A percentile compares a stretch with the other conserved stretches of the same genome.
phyloP scores from a whole-genome alignment of 495 filamentous ascomycete species.

The Barbatosphaeria neglecta region DNA sequence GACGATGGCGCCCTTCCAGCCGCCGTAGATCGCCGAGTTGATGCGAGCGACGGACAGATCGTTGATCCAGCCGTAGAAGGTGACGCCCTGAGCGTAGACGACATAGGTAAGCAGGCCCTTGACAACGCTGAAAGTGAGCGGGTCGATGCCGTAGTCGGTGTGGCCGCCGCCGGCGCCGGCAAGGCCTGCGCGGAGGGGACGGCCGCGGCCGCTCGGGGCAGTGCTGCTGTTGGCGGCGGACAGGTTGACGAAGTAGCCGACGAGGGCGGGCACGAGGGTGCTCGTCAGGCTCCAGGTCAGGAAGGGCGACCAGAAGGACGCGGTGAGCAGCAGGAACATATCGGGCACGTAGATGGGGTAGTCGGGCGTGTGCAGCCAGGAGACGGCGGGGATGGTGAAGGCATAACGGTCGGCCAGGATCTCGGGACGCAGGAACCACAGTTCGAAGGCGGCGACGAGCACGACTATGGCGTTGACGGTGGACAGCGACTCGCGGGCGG shows the following conservation, averaged over 20 bases:
- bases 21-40: conserved; percentile 56
- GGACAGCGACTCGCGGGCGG: conserved; percentile 53
- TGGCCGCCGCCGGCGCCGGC: conserved; percentile 5
- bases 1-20: conserved; percentile 56
- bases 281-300: conserved; percentile 67
- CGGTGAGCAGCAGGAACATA: conserved; percentile 65
- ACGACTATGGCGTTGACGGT: conserved; percentile 56
- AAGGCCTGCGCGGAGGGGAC: conserved; percentile 15
- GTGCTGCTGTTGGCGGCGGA: conserved; percentile 27
- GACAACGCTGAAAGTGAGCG: conserved; percentile 75
- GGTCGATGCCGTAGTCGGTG: conserved; percentile 55
- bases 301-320: conserved; percentile 72
- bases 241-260: conserved; percentile 83
- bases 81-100: conserved; percentile 61
- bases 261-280: conserved; percentile 52
- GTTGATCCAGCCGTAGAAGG: conserved; percentile 51
- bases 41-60: conserved; percentile 47
- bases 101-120: conserved; percentile 72
- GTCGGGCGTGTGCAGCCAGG: conserved; percentile 34
- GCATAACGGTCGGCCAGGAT: conserved; percentile 58
- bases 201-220: neutral
- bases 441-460: conserved; percentile 52
- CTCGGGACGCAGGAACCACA: conserved; percentile 44
- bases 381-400: conserved; percentile 54
- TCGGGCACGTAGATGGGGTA: conserved; percentile 60